These are phyloP conservation scores for Hortiboletus campestris DNA, from an alignment of 768 basidiomycete species.

Conservation along the genomic window DNA sequence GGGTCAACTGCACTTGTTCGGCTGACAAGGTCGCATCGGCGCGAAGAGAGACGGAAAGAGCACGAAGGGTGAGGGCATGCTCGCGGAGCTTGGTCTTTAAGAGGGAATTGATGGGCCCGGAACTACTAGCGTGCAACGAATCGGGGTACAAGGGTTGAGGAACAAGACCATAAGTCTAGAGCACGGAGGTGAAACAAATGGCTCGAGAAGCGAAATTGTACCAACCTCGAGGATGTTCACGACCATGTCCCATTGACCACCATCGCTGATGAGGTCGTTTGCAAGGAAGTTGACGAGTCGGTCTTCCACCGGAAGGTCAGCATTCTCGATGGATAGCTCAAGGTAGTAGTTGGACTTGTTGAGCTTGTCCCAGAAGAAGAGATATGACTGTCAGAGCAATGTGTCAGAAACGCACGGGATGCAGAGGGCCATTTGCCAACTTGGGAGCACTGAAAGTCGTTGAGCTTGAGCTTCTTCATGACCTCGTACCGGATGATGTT, in stretches of 20 bases:
- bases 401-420: constrained; percentile 3
- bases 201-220: not conserved
- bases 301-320: constrained; percentile 76
- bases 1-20: constrained; percentile 47
- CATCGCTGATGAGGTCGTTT: constrained; percentile 78
- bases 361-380: constrained; percentile 97
- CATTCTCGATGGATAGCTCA: constrained; percentile 80
- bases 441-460: constrained; percentile 91
- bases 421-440: constrained; percentile 33
- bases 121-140: constrained; percentile 76
- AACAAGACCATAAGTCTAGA: constrained; percentile 77
- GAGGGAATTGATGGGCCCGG: constrained; percentile 69
- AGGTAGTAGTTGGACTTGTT: constrained; percentile 90
- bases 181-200: constrained; percentile 29
- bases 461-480: constrained; percentile 82
- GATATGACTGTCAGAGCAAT: constrained; percentile 56
- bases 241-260: constrained; percentile 96
- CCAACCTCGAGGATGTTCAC: constrained; percentile 62
- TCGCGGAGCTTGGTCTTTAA: constrained; percentile 92
- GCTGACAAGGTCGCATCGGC: constrained; percentile 42
- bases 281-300: constrained; percentile 79
- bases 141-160: constrained; percentile 85
- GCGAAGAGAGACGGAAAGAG: constrained; percentile 53
- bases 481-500: constrained; percentile 81
- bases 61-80: constrained; percentile 79